Percentiles rank a stretch among this genome's conserved stretches.
Evolutionary conservation across 148 eudicot genomes (phyloP).

Genomic region (Rheum nobile): DNA sequence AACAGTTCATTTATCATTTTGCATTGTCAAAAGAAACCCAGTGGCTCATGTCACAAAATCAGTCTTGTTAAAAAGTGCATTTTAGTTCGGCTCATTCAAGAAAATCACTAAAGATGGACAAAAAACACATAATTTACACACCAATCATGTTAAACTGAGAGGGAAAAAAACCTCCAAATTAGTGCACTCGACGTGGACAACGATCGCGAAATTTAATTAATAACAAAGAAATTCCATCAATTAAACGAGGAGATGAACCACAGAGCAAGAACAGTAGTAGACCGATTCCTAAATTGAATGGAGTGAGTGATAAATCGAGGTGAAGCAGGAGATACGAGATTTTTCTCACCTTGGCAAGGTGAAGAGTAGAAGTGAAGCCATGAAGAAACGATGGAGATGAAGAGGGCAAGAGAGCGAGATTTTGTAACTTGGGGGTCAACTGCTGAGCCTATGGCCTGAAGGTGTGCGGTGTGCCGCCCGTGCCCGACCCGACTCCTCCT

Average conservation of each 20-base stretch:
- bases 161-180: background rate
- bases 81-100: background rate
- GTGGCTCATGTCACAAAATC: background rate
- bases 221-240: background rate
- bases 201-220: background rate
- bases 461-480: too few species aligned
- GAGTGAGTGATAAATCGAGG: background rate
- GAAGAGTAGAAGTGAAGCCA: background rate
- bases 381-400: background rate
- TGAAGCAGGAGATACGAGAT: background rate
- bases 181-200: background rate
- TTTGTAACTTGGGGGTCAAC: background rate
- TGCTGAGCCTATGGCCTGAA: too few species aligned
- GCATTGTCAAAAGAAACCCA: background rate
- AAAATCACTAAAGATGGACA: background rate
- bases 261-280: background rate
- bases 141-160: background rate
- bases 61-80: background rate
- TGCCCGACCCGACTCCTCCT: too few species aligned
- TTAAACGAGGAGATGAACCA: background rate
- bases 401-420: background rate
- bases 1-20: background rate
- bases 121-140: background rate
- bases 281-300: background rate
- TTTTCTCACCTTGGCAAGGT: conserved; percentile 4